These are phyloP conservation scores for Globisporangium paddicum DNA, from an alignment of 352 stramenopile species.

Conservation along the genomic window DNA sequence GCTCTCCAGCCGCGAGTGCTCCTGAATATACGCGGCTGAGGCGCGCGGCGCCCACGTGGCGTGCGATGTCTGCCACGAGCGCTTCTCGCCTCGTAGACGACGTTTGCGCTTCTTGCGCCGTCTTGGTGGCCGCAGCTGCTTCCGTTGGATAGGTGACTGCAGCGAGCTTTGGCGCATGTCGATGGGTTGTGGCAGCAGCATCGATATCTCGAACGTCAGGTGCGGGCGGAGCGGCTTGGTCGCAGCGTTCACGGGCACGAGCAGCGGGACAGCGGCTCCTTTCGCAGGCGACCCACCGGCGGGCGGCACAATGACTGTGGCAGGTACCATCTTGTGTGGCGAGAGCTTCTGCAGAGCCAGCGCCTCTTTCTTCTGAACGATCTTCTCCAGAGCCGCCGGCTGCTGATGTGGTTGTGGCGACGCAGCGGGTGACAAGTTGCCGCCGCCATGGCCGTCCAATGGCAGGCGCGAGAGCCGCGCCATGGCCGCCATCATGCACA, in stretches of 20 bases:
- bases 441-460: neutral
- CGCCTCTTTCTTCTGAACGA: neutral
- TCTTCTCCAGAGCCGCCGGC: constrained; percentile 4
- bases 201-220: constrained; percentile 64
- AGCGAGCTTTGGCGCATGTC: constrained; percentile 45
- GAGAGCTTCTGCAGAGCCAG: neutral
- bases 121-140: constrained; percentile 24
- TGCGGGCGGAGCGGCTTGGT: constrained; percentile 32
- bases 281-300: neutral
- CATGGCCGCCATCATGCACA: constrained; percentile 54
- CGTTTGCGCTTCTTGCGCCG: constrained; percentile 19
- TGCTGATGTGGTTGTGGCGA: neutral
- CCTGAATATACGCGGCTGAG: constrained; percentile 41
- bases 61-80: constrained; percentile 32
- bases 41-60: constrained; percentile 32
- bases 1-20: constrained; percentile 18
- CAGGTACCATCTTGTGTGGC: neutral
- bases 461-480: constrained; percentile 26
- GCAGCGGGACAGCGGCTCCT: neutral
- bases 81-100: constrained; percentile 13
- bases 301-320: neutral
- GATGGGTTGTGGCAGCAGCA: constrained; percentile 46
- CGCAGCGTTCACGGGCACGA: constrained; percentile 21
- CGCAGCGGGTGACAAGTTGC: too few species aligned
- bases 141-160: constrained; percentile 42